Percentiles rank a stretch among this genome's conserved stretches.
phyloP scores from a whole-genome alignment of 2,329 filamentous ascomycete genomes.

The Diaporthe vexans region DNA sequence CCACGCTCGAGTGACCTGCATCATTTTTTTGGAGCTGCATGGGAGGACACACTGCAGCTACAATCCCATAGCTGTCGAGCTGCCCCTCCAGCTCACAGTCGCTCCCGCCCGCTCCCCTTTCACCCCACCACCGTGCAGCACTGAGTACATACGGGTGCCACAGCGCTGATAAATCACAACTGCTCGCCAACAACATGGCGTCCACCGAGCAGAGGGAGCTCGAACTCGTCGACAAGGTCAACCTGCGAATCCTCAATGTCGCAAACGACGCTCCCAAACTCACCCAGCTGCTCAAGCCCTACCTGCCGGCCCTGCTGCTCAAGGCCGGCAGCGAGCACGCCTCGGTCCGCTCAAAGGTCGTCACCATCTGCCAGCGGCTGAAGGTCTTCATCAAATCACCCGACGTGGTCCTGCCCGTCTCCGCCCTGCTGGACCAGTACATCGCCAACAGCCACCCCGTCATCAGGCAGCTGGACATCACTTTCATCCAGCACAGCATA shows the following conservation, averaged over 20 bases:
- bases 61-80: conserved; percentile 5
- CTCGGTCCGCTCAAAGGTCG: conserved; percentile 82
- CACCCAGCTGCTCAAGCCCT: conserved; percentile 81
- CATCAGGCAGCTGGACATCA: conserved; percentile 88
- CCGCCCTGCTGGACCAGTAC: conserved; percentile 89
- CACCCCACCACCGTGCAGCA: neutral
- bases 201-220: conserved; percentile 79
- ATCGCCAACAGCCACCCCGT: conserved; percentile 81
- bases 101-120: neutral
- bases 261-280: conserved; percentile 89
- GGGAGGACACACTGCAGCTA: conserved; percentile 2
- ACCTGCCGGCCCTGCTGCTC: conserved; percentile 84
- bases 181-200: conserved; percentile 37
- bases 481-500: conserved; percentile 88
- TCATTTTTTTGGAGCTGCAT: neutral
- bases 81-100: conserved; percentile 12
- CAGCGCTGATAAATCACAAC: neutral
- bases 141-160: neutral
- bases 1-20: neutral
- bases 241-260: conserved; percentile 83
- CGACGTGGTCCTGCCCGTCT: conserved; percentile 84
- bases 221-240: conserved; percentile 85
- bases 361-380: conserved; percentile 65
- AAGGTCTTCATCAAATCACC: conserved; percentile 66
- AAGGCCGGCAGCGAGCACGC: conserved; percentile 88